Evolutionary conservation across 163 green algal genomes (phyloP).

Genomic region (Prototheca stagnorum): DNA sequence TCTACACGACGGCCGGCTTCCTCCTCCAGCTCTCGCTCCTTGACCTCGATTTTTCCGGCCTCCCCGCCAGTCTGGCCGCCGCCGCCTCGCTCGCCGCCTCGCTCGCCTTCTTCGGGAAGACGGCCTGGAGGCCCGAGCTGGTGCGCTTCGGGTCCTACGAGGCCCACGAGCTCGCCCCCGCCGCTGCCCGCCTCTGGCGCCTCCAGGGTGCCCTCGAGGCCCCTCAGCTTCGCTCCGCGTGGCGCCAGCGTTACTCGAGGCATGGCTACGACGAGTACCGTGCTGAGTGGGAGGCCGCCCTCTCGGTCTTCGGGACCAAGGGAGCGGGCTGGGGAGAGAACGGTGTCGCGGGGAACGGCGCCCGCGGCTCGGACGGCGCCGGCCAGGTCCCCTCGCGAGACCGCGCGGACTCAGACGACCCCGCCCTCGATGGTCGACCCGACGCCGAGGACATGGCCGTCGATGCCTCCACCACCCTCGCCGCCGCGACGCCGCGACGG

Average conservation of each 20-base stretch:
- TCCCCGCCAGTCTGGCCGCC: constrained; percentile 20
- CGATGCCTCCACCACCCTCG: no score
- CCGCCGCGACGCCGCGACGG: no score
- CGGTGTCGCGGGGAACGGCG: neutral
- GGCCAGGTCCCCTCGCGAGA: no score
- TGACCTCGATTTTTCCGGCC: constrained; percentile 18
- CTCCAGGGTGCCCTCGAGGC: constrained; percentile 8
- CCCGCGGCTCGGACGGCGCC: no score
- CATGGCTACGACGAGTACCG: constrained; percentile 26
- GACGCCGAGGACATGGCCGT: no score
- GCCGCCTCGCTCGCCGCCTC: constrained; percentile 19
- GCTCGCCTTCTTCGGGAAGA: constrained; percentile 21
- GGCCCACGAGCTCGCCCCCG: constrained; percentile 12
- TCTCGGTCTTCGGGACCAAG: constrained; percentile 11
- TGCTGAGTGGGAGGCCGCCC: constrained; percentile 13
- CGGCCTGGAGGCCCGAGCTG: constrained; percentile 18
- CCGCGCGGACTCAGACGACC: no score
- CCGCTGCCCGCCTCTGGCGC: constrained; percentile 1
- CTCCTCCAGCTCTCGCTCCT: constrained; percentile 33
- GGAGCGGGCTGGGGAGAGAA: no score
- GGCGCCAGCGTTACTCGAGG: constrained; percentile 18
- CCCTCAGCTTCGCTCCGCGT: constrained; percentile 18
- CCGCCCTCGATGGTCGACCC: no score
- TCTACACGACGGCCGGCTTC: constrained; percentile 41
- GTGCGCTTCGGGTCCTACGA: constrained; percentile 31